phyloP scores from a whole-genome alignment of 208 protist species.

The Acanthamoeba quina region DNA sequence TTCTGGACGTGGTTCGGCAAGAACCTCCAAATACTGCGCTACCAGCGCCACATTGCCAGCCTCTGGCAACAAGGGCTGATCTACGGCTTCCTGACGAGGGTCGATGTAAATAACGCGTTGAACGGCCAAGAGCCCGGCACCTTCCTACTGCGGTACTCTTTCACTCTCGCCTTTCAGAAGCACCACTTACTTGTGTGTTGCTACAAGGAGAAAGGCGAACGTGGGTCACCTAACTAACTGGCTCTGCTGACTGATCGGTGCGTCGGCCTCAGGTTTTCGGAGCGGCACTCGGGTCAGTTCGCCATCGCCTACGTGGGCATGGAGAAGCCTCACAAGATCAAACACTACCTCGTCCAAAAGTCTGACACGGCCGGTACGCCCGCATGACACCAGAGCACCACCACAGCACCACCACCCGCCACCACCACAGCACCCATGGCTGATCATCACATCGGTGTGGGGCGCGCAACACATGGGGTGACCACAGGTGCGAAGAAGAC shows the following conservation, averaged over 20 bases:
- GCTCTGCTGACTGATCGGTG: no score
- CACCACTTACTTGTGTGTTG: no score
- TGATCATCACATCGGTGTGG: no score
- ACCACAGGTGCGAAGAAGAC: no score
- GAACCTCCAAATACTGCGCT: conserved; percentile 71
- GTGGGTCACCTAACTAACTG: no score
- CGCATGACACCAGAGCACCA: no score
- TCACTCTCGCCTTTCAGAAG: no score
- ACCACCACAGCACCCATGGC: no score
- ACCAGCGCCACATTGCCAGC: conserved; percentile 71
- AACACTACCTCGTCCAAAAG: conserved; percentile 74
- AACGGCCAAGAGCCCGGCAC: conserved; percentile 72
- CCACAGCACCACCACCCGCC: no score
- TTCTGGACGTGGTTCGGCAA: conserved; percentile 74
- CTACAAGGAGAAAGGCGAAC: no score
- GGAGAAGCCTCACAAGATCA: conserved; percentile 66
- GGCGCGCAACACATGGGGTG: no score
- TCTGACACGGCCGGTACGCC: conserved; percentile 49
- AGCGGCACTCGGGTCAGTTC: conserved; percentile 70
- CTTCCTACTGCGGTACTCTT: conserved; percentile 65
- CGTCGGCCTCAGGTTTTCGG: conserved; percentile 42
- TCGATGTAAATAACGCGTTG: conserved; percentile 68
- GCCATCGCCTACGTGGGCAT: conserved; percentile 69
- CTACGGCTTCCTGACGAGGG: conserved; percentile 66
- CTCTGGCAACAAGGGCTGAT: conserved; percentile 73